Conservation (phyloP, 306 rosid species). For the Albizia julibrissin region DNA sequence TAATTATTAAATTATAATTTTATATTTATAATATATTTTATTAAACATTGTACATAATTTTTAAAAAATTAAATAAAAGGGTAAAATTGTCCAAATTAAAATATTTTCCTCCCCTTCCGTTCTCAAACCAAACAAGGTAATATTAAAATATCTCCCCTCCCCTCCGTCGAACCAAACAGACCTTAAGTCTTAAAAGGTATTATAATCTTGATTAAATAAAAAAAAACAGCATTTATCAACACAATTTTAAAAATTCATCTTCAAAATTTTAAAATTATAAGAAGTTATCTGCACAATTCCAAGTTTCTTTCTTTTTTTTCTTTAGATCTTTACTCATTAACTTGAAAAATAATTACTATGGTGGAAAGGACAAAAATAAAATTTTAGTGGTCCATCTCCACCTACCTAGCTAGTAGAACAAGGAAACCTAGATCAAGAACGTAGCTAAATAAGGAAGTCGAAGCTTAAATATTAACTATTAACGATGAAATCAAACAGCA, state of each 20-base stretch:
- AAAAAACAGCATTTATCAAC: too few relatives aligned
- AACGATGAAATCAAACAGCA: background rate
- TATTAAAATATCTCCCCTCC: too few relatives aligned
- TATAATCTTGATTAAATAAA: too few relatives aligned
- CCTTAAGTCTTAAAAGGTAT: too few relatives aligned
- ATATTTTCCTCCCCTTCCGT: too few relatives aligned
- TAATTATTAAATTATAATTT: too few relatives aligned
- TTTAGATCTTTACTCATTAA: background rate
- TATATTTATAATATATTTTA: too few relatives aligned
- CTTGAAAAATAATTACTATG: background rate
- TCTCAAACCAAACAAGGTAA: too few relatives aligned
- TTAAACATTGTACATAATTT: too few relatives aligned
- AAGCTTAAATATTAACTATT: background rate
- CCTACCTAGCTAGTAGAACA: background rate
- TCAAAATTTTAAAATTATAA: background rate
- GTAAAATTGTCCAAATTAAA: too few relatives aligned
- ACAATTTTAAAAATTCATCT: background rate
- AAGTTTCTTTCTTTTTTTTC: background rate
- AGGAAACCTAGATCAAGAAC: slow-evolving; percentile 20
- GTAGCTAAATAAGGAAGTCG: slow-evolving; percentile 15
- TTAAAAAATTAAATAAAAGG: too few relatives aligned
- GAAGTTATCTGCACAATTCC: background rate
- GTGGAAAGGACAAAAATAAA: background rate
- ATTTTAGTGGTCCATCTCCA: background rate
- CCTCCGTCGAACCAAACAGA: too few relatives aligned